Evolutionary conservation across 768 basidiomycete species (phyloP), one percentile per base, ranked within the genome.

Genomic region (Cubamyces lactineus): DNA sequence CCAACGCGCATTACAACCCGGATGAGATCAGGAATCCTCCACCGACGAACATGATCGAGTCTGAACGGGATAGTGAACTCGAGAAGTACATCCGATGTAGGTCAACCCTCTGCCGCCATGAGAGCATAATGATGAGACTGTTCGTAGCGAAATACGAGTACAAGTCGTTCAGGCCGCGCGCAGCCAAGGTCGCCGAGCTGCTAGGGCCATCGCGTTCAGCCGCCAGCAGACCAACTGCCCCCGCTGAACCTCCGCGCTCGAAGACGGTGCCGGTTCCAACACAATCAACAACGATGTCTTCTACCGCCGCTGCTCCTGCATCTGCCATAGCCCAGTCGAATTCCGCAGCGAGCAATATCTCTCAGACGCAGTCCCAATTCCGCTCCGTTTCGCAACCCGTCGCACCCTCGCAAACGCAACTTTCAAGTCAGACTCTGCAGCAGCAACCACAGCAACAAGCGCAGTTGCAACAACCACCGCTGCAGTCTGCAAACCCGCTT

Each of bases 21-120:
- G 86, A 96, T 71, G 94, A 96, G 72, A 69, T 80, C 24, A 82
- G 87, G 11, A 75, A 96, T 70, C 94, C 93, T 4, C 93, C 93
- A 0, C 93, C 94, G 0, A 83, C 92, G 3, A 89, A 88, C 65
- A 78, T 89, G 70, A 84, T 88, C 42, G 92, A 93, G 53, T 79
- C 82, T 1, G 91, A 91, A 68, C 82, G 94, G 30, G 94, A 96
- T 70, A 89, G 90, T 49, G 95, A 98, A 62, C 82, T 98, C 46
- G 96, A 98, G 74, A 87, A 85, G 70, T 97, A 86, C 77, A 95
- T 98, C 63, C 85, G 96, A 61, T 80, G 91, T 91, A 77, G 75
- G 83, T 79, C 74, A 13, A 12, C 19, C 1, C 28, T 49, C 13
- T 15, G 9, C 5, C 6, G 17, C 11, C 5, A 15, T 26, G 23